Conservation (phyloP, 2,329 filamentous ascomycete species). For the Talaromyces sp. region DNA sequence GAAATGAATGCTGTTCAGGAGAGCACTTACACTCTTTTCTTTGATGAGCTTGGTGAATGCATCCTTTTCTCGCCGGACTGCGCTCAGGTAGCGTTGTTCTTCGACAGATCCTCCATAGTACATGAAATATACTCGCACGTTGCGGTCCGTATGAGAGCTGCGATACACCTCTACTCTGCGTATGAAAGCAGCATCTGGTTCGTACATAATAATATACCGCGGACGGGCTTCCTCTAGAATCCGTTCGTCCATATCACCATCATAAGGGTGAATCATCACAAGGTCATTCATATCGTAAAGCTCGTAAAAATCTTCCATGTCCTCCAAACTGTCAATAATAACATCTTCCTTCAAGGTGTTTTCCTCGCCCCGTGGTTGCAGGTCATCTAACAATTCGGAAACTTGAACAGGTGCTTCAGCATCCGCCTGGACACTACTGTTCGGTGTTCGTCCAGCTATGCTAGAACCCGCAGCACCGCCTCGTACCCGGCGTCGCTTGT, state of each 20-base stretch:
- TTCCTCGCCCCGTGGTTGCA: constrained; percentile 74
- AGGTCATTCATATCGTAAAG: constrained; percentile 88
- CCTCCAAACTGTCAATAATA: constrained; percentile 70
- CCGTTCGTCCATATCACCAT: constrained; percentile 92
- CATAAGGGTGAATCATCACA: constrained; percentile 85
- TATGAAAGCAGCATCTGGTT: constrained; percentile 91
- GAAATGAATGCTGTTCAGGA: background rate
- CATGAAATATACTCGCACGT: constrained; percentile 91
- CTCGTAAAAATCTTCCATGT: constrained; percentile 89
- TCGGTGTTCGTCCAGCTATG: constrained; percentile 59
- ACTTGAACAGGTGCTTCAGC: constrained; percentile 74
- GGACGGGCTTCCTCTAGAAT: constrained; percentile 92
- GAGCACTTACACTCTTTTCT: constrained; percentile 63
- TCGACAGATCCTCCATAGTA: constrained; percentile 94
- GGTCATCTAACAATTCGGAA: constrained; percentile 71
- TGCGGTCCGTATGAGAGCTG: constrained; percentile 83
- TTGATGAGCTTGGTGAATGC: constrained; percentile 92
- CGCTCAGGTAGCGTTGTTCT: constrained; percentile 85
- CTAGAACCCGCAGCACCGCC: constrained; percentile 64
- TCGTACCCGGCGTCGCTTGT: constrained; percentile 78
- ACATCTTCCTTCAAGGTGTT: constrained; percentile 63
- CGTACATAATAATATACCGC: constrained; percentile 97
- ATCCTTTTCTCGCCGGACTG: constrained; percentile 91
- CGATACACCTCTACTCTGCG: constrained; percentile 91
- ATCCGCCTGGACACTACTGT: constrained; percentile 69